These are phyloP conservation scores for Coprinopsis sp. DNA, from an alignment of 768 basidiomycete species.

Conservation along the genomic window DNA sequence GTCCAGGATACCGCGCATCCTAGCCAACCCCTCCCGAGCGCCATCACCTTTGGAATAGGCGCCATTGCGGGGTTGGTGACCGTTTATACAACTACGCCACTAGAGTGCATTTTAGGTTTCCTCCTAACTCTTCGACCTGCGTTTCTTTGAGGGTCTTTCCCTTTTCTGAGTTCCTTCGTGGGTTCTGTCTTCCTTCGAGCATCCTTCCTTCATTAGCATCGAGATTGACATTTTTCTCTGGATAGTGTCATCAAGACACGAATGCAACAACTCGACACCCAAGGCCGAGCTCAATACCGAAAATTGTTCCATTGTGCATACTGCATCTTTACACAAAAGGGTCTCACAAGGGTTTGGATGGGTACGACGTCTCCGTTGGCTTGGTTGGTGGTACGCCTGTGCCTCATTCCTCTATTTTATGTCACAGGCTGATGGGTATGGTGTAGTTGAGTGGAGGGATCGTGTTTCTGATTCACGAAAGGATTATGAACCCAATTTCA, in stretches of 20 bases:
- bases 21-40: conserved; percentile 78
- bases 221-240: too few relatives aligned
- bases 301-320: conserved; percentile 97
- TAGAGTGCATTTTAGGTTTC: conserved; percentile 70
- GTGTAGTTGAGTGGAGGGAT: too few relatives aligned
- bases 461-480: too few relatives aligned
- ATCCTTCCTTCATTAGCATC: too few relatives aligned
- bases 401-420: too few relatives aligned
- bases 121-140: too few relatives aligned
- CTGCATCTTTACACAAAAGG: conserved; percentile 91
- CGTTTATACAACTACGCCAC: conserved; percentile 84
- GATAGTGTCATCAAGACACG: conserved; percentile 96
- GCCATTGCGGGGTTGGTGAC: conserved; percentile 93
- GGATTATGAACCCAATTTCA: too few relatives aligned
- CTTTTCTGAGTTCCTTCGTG: too few relatives aligned
- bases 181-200: too few relatives aligned
- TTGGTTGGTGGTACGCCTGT: conserved; percentile 67
- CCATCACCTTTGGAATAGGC: conserved; percentile 92
- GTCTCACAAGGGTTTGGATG: conserved; percentile 87
- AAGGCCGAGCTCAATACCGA: conserved; percentile 74
- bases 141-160: too few relatives aligned
- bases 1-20: conserved; percentile 81
- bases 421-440: too few relatives aligned
- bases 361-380: conserved; percentile 89
- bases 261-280: conserved; percentile 92